Conservation (phyloP, 768 basidiomycete genomes). For the Gymnopilus dilepis region DNA sequence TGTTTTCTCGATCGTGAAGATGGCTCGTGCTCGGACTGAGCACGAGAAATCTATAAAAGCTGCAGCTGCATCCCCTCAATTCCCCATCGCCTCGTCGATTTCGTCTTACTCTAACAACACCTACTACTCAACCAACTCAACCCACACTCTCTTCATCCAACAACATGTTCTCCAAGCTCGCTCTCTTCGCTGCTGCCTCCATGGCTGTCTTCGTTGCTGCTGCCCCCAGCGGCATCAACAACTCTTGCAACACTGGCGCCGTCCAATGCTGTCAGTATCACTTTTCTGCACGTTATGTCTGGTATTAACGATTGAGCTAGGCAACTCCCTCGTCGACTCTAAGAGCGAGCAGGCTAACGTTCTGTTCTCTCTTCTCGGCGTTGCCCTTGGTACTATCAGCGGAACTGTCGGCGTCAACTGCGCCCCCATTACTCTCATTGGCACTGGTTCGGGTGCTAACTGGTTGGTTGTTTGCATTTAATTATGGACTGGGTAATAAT, state of each 20-base stretch:
- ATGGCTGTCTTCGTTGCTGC: slow-evolving; percentile 36
- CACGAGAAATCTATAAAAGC: slow-evolving; percentile 19
- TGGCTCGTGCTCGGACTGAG: not conserved
- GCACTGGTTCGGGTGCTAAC: slow-evolving; percentile 17
- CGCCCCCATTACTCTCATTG: slow-evolving; percentile 29
- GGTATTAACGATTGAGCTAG: slow-evolving; percentile 5
- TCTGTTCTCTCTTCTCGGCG: slow-evolving; percentile 14
- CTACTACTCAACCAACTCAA: slow-evolving; percentile 12
- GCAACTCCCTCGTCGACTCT: slow-evolving; percentile 24
- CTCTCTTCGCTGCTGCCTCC: slow-evolving; percentile 27
- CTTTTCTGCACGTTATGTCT: not conserved
- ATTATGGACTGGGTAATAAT: not conserved
- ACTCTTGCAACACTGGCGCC: slow-evolving; percentile 35
- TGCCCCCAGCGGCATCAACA: slow-evolving; percentile 25
- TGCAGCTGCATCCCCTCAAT: not conserved
- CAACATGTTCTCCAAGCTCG: slow-evolving; percentile 38
- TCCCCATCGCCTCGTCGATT: slow-evolving; percentile 22
- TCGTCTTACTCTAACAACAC: slow-evolving; percentile 16
- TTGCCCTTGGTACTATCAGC: slow-evolving; percentile 8
- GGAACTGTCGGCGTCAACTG: slow-evolving; percentile 24
- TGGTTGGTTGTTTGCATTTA: not conserved
- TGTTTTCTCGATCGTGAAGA: not conserved
- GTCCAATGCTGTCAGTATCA: slow-evolving; percentile 32
- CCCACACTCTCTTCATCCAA: slow-evolving; percentile 14
- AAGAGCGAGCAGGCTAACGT: slow-evolving; percentile 6